Conservation (phyloP, 2,329 filamentous ascomycete genomes). For the Grosmannia penicillata region DNA sequence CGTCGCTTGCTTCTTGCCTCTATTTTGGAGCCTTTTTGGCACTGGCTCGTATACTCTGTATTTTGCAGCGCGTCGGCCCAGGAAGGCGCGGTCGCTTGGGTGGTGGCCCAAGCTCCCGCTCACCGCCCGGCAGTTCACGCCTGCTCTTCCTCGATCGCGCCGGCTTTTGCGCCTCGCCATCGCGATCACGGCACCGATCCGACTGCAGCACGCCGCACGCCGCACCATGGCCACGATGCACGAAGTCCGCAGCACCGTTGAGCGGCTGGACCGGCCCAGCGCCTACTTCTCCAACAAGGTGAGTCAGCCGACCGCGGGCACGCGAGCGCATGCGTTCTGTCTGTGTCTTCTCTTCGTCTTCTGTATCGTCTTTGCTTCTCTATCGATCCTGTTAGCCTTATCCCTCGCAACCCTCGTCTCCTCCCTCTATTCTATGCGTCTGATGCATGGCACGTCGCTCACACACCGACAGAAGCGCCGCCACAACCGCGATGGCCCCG, state of each 20-base stretch:
- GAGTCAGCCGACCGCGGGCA: too few relatives aligned
- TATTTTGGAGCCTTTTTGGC: not conserved
- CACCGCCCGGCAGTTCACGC: constrained; percentile 1
- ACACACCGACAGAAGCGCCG: constrained; percentile 39
- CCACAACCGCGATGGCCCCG: constrained; percentile 40
- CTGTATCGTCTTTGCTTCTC: too few relatives aligned
- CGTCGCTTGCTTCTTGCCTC: not conserved
- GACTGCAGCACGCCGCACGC: too few relatives aligned
- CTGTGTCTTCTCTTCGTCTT: too few relatives aligned
- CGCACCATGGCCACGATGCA: not conserved
- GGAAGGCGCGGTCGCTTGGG: not conserved
- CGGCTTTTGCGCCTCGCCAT: not conserved
- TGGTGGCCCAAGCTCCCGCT: constrained; percentile 5
- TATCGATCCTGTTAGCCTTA: too few relatives aligned
- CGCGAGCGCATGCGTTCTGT: too few relatives aligned
- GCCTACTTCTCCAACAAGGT: constrained; percentile 84
- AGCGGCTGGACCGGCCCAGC: constrained; percentile 84
- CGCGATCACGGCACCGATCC: too few relatives aligned
- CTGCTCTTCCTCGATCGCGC: not conserved
- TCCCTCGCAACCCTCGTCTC: constrained; percentile 7
- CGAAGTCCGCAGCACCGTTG: constrained; percentile 54
- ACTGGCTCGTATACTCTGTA: too few relatives aligned
- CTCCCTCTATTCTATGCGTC: too few relatives aligned
- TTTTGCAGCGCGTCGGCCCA: constrained; percentile 4
- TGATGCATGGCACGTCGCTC: too few relatives aligned